Percentiles rank a stretch among this genome's conserved stretches.
Conservation (phyloP, 1,139 yeast genomes). For the Magnusiomyces ingens region DNA sequence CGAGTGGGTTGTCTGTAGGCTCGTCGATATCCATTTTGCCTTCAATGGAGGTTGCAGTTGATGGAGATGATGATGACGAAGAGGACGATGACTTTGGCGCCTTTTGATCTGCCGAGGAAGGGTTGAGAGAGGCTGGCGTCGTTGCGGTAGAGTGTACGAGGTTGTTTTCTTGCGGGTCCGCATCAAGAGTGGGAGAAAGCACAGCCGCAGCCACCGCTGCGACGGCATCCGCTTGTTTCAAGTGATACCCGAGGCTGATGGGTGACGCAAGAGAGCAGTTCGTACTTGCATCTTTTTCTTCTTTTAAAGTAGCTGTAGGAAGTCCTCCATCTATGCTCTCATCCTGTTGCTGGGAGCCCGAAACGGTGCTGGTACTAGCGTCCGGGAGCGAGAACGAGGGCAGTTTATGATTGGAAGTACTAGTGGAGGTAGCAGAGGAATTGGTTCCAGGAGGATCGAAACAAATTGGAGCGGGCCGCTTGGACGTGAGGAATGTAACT, state of each 20-base stretch:
- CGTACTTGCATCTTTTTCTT: too few relatives aligned
- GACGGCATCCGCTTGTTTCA: conserved; percentile 1
- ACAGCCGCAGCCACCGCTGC: background rate
- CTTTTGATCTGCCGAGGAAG: background rate
- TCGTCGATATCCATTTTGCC: background rate
- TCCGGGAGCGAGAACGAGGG: background rate
- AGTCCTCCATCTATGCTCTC: background rate
- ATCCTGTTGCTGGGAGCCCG: background rate
- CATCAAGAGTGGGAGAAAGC: background rate
- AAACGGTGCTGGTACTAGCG: background rate
- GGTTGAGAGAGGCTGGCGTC: background rate
- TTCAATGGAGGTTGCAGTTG: background rate
- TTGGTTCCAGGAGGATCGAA: background rate
- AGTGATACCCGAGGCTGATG: background rate
- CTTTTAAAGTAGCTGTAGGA: background rate
- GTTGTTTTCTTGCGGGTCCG: background rate
- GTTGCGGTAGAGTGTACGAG: background rate
- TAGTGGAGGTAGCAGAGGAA: background rate
- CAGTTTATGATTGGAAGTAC: background rate
- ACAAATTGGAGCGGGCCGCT: background rate
- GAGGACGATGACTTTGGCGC: background rate
- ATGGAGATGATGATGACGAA: background rate
- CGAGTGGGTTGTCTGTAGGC: background rate
- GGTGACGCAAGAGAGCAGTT: background rate
- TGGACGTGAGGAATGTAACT: conserved; percentile 48